Conservation (phyloP, 1,139 yeast genomes). For the Eremothecium sinecaudum region DNA sequence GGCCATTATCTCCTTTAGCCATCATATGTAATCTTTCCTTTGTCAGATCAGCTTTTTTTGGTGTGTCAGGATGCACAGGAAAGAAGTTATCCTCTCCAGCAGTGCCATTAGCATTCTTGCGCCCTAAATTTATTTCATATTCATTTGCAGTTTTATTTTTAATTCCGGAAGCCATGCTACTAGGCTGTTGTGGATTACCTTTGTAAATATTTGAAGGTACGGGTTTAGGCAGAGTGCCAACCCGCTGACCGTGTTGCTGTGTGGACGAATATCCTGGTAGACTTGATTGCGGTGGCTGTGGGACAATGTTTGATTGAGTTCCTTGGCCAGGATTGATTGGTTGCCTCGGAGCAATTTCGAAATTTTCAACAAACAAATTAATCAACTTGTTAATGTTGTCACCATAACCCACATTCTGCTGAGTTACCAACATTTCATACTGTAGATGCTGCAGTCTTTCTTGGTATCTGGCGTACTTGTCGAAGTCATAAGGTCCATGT, state of each 20-base stretch:
- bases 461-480: constrained; percentile 32
- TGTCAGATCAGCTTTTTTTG: not conserved
- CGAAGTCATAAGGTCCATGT: constrained; percentile 34
- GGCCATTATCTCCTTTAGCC: not conserved
- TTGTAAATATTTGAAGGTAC: not conserved
- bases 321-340: constrained; percentile 16
- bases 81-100: not conserved
- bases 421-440: constrained; percentile 18
- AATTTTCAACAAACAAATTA: constrained; percentile 22
- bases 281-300: not conserved
- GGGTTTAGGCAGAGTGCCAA: constrained; percentile 1
- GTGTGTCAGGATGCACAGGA: not conserved
- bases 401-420: constrained; percentile 18
- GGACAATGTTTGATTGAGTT: not conserved
- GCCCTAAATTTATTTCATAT: not conserved
- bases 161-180: not conserved
- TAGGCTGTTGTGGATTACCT: not conserved
- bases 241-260: not conserved
- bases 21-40: not conserved
- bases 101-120: no score
- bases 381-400: constrained; percentile 18
- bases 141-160: not conserved
- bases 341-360: constrained; percentile 26
- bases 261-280: not conserved
- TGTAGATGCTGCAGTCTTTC: constrained; percentile 30